A percentile compares a stretch with the other conserved stretches of the same genome.
phyloP scores from a whole-genome alignment of 2,329 filamentous ascomycete species.

The Lachnellula cervina region DNA sequence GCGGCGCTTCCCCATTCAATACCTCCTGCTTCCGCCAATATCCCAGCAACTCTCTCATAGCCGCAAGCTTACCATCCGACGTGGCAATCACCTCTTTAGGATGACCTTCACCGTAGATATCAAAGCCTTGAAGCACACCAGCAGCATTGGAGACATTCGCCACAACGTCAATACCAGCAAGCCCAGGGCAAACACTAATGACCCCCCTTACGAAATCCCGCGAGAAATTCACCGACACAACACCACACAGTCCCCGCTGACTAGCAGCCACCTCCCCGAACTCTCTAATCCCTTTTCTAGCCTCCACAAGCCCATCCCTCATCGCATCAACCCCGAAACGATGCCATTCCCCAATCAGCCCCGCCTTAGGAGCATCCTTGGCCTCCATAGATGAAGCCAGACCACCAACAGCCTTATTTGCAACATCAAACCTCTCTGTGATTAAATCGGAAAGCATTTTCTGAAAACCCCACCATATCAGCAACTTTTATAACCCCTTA shows the following conservation, averaged over 20 bases:
- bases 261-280: not conserved
- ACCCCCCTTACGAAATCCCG: slow-evolving; percentile 22
- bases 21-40: slow-evolving; percentile 1
- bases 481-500: too few relatives aligned
- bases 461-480: too few relatives aligned
- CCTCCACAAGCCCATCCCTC: slow-evolving; percentile 17
- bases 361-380: too few relatives aligned
- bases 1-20: not conserved
- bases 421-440: too few relatives aligned
- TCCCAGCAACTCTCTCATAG: slow-evolving; percentile 17
- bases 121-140: slow-evolving; percentile 15
- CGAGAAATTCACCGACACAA: slow-evolving; percentile 27
- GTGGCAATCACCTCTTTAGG: slow-evolving; percentile 13
- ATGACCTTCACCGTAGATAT: not conserved
- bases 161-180: slow-evolving; percentile 10
- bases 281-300: slow-evolving; percentile 10
- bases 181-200: slow-evolving; percentile 6
- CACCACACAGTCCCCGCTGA: slow-evolving; percentile 14
- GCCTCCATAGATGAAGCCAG: too few relatives aligned
- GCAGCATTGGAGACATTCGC: slow-evolving; percentile 18
- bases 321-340: slow-evolving; percentile 13
- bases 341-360: not conserved
- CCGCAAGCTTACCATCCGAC: slow-evolving; percentile 23
- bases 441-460: too few relatives aligned
- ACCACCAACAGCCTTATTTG: too few relatives aligned